phyloP scores from a whole-genome alignment of 352 stramenopile genomes.

The Achlya hypogyna region DNA sequence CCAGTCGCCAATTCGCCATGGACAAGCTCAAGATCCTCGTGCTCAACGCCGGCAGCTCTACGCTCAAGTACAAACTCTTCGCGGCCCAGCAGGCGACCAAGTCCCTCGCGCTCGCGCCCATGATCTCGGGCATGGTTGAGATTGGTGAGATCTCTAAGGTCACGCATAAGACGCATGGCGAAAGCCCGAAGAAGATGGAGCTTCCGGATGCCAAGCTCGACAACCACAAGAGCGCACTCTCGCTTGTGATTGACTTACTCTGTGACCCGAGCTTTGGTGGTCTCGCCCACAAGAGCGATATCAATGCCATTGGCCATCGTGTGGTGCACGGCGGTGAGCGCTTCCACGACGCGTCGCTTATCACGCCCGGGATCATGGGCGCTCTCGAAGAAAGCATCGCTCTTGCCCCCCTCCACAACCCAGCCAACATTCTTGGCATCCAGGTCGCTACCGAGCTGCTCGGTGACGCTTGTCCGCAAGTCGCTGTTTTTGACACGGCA shows the following conservation, averaged over 20 bases:
- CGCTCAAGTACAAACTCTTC: slow-evolving; percentile 85
- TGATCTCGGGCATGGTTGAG: slow-evolving; percentile 72
- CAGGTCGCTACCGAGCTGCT: slow-evolving; percentile 69
- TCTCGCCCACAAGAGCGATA: slow-evolving; percentile 33
- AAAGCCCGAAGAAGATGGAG: slow-evolving; percentile 37
- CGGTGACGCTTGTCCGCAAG: slow-evolving; percentile 43
- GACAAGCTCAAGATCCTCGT: slow-evolving; percentile 19
- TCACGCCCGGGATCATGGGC: slow-evolving; percentile 40
- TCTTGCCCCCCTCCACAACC: slow-evolving; percentile 82
- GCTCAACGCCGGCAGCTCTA: slow-evolving; percentile 70
- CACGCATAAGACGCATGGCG: slow-evolving; percentile 49
- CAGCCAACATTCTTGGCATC: slow-evolving; percentile 78
- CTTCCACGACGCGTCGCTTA: slow-evolving; percentile 50
- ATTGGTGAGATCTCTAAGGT: slow-evolving; percentile 56
- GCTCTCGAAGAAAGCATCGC: slow-evolving; percentile 51
- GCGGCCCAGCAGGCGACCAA: slow-evolving; percentile 21
- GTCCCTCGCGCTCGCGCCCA: slow-evolving; percentile 33
- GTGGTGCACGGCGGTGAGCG: slow-evolving; percentile 81
- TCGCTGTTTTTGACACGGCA: slow-evolving; percentile 87
- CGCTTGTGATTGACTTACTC: slow-evolving; percentile 17
- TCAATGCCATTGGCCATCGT: slow-evolving; percentile 75
- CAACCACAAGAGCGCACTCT: slow-evolving; percentile 15
- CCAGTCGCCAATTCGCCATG: not conserved
- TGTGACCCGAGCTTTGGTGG: slow-evolving; percentile 8
- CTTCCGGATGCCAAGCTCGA: slow-evolving; percentile 35